Evolutionary conservation across 2,329 filamentous ascomycete genomes (phyloP).

Genomic region (Fusarium foetens): DNA sequence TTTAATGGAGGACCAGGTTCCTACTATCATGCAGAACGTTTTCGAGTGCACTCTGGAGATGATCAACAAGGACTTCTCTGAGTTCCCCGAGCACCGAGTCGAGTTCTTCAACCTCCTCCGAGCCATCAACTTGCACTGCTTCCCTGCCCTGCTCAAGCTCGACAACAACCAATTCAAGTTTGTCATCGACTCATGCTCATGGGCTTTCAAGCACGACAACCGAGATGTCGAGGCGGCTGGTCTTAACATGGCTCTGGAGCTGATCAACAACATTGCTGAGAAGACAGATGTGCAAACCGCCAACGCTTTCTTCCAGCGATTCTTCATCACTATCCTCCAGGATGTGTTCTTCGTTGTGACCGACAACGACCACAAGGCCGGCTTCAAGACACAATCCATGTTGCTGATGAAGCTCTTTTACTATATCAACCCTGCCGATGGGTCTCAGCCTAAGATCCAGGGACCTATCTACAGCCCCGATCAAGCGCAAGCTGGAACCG

Average conservation of each 20-base stretch:
- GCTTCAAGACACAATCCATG: constrained; percentile 98
- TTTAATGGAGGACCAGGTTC: constrained; percentile 98
- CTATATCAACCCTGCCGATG: constrained; percentile 81
- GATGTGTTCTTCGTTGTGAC: constrained; percentile 99
- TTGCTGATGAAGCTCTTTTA: constrained; percentile 95
- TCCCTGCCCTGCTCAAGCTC: constrained; percentile 91
- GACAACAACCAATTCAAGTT: constrained; percentile 99
- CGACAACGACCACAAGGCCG: constrained; percentile 97
- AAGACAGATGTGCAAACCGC: constrained; percentile 87
- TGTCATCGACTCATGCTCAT: constrained; percentile 98
- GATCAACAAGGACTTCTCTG: constrained; percentile 99
- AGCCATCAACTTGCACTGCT: constrained; percentile 97
- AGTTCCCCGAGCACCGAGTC: constrained; percentile 98
- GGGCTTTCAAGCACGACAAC: constrained; percentile 99
- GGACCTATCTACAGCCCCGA: constrained; percentile 89
- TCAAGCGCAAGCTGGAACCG: constrained; percentile 83
- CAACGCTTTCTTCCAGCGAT: constrained; percentile 97
- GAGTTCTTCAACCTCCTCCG: constrained; percentile 98
- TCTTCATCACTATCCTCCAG: constrained; percentile 94
- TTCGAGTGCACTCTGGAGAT: constrained; percentile 99
- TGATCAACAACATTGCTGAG: constrained; percentile 97
- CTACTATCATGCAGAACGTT: constrained; percentile 96
- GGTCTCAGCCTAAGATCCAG: constrained; percentile 81
- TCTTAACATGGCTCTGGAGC: constrained; percentile 96
- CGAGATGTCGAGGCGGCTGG: constrained; percentile 96